Base-by-base conservation (phyloP, 805 yeast genomes). In the Kurtzmaniella fragi region DNA sequence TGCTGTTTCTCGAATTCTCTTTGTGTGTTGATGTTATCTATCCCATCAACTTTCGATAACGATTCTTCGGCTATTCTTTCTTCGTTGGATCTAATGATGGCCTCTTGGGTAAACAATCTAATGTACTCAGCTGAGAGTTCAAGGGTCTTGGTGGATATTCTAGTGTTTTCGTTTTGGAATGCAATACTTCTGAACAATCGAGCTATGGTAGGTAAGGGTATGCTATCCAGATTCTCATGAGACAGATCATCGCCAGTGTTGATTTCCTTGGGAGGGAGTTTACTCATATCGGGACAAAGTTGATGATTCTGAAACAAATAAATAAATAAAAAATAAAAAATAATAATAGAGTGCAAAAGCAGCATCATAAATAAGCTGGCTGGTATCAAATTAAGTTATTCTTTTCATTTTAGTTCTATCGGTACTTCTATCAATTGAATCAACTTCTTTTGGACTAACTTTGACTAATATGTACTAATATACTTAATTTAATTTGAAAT, bases 71-170 rank as follows among this genome's bases (percentile, higher is more conserved):
- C 44, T 9, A 57, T 31, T 27, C 80, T 50, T 35, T 71, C 77
- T 42, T 77, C 80, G 45, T 79, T 77, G 8, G 84, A 71, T 41
- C 86, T 50, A 5, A 71, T 50, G 2, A 79, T 65, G 0, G 84
- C 84, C 52, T 80, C 86, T 34, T 69, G 67, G 12, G 80, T 69
- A 49, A 80, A 80, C 51, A 79, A 60, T 31, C 71, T 57, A 14
- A 78, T 64, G 50, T 80, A 80, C 48, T 78, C 82, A 1, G 78
- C 55, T 2, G 77, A 67, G 12, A 77, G 54, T 32, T 70, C 70
- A 10, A 80, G 52, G 0, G 83, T 65, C 25, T 68, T 70, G 25
- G 66, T 58, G 0, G 80, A 64, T 32, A 78, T 71, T 15, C 71
- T 58, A 0, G 82, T 75, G 20, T 67, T 59, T 1, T 57, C 54